Evolutionary conservation across 2,329 filamentous ascomycete genomes (phyloP), one percentile per base, ranked within the genome.

Genomic region (Fusarium sp.): DNA sequence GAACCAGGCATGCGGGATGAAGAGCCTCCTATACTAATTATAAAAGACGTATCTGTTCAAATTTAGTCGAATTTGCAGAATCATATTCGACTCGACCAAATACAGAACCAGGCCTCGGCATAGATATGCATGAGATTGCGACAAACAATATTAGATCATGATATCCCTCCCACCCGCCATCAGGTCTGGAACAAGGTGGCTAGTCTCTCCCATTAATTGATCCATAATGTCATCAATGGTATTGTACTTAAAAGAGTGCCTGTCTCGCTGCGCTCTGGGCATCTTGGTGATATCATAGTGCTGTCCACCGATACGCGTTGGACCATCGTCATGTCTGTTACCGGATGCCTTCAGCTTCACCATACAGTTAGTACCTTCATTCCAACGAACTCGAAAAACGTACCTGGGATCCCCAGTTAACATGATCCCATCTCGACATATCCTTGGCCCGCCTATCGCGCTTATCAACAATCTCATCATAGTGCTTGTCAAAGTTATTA

Each of bases 251-350:
- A 53, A 3, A 2, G 32, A 45, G 22, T 67, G 12, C 37, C 16
- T 12, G 7, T 56, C 37, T 16, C 65, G 66, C 32, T 63, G 22
- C 4, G 37, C 48, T 18, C 46, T 42, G 18, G 14, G 41, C 25
- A 69, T 45, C 18, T 9, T 65, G 2, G 65, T 65, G 1, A 65
- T 69, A 18, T 69, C 67, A n/a, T 37, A 69, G 1, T 40, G 3
- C 2, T 61, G 22, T 2, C 52, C 67, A 14, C 67, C 65, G 18
- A 69, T 25, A 13, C 40, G 8, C 41, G 44, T 45, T 6, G 20
- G 10, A 12, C 20, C 20, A 2, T 49, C 45, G 9, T 18, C 40
- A 18, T 62, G 46, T 1, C 45, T 44, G 2, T 46, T 3, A 7
- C 47, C 45, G 6, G 34, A 65, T 0, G 27, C 27, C 18, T 45